phyloP scores from a whole-genome alignment of 768 basidiomycete species.

The Infundibulicybe gibba region DNA sequence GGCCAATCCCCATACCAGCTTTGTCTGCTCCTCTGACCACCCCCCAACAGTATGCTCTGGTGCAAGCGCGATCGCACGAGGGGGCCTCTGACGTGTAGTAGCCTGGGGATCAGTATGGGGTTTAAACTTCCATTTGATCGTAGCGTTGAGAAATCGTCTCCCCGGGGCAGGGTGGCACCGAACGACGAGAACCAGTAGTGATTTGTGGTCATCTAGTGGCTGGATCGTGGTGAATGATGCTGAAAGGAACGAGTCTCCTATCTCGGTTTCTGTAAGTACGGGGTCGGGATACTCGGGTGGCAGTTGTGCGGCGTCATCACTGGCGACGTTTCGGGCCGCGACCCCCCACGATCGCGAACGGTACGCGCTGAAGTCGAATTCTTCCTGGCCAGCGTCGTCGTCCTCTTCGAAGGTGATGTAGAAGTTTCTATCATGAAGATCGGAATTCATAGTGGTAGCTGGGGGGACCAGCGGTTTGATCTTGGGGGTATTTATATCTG shows the following conservation, averaged over 20 bases:
- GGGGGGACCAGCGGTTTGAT: neutral
- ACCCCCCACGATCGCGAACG: constrained; percentile 9
- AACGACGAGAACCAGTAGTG: constrained; percentile 13
- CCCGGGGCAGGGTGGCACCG: constrained; percentile 15
- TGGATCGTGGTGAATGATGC: constrained; percentile 14
- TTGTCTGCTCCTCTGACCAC: constrained; percentile 19
- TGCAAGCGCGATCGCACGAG: constrained; percentile 8
- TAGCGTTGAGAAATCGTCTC: constrained; percentile 12
- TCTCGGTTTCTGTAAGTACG: constrained; percentile 16
- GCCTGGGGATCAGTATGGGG: neutral
- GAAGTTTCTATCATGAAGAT: constrained; percentile 5
- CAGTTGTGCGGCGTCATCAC: neutral
- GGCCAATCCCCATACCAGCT: constrained; percentile 13
- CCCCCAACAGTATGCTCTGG: constrained; percentile 18
- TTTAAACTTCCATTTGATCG: constrained; percentile 12
- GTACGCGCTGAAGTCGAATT: constrained; percentile 1
- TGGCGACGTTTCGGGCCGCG: constrained; percentile 1
- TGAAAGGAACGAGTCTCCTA: constrained; percentile 16
- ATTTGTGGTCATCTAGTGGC: constrained; percentile 13
- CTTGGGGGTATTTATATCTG: neutral
- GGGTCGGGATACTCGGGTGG: constrained; percentile 5
- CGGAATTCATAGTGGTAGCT: constrained; percentile 3
- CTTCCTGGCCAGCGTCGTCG: constrained; percentile 3
- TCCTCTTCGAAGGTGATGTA: constrained; percentile 15
- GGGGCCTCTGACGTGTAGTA: constrained; percentile 5